Base-by-base conservation (phyloP, 2,329 filamentous ascomycete species). In the Diaporthe sp. region DNA sequence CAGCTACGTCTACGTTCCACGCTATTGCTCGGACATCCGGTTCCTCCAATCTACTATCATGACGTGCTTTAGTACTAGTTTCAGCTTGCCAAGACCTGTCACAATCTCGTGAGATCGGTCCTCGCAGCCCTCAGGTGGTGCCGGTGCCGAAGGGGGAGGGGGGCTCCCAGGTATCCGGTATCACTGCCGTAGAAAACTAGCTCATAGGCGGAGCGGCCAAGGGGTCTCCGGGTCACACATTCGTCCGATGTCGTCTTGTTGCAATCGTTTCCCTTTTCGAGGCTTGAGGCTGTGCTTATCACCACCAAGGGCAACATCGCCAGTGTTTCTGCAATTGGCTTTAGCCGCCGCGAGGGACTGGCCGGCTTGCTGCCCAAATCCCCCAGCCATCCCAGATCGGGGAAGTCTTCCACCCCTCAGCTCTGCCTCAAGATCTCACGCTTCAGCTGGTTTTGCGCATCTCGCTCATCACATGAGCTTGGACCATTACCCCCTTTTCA, bases 61-160 rank as follows among this genome's bases (percentile, higher is more conserved):
- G 62, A 68, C 62, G 65, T 53, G 65, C 46, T 53, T 53, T 68
- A 68, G 31, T 39, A 22, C 31, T 34, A 22, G 65, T 68, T 68
- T 68, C 65, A 68, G n/a, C 22, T 25, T 68, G 65, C 65, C 65
- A 68, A 68, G 65, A 68, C 65, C 65, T 68, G 65, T 68, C 65
- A 68, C 65, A 68, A 68, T 68, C 65, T 68, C 65, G 53, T 51
- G 31, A 8, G 65, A 39, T 53, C 46, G 46, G 31, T 39, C 12
- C 46, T 53, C 46, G 22, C 34, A 25, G 46, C 65, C 22, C 31
- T 9, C 8, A 25, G 62, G 44, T 25, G 28, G 62, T 49, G 62
- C 44, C 31, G 31, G n/a, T 68, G 31, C 65, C 31, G 65, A 55
- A 68, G 15, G 65, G 19, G n/a, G 22, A 19, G 3, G n/a, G 22